A percentile compares a stretch with the other conserved stretches of the same genome.
phyloP scores from a whole-genome alignment of 2,329 filamentous ascomycete genomes.

The Monascus ruber region DNA sequence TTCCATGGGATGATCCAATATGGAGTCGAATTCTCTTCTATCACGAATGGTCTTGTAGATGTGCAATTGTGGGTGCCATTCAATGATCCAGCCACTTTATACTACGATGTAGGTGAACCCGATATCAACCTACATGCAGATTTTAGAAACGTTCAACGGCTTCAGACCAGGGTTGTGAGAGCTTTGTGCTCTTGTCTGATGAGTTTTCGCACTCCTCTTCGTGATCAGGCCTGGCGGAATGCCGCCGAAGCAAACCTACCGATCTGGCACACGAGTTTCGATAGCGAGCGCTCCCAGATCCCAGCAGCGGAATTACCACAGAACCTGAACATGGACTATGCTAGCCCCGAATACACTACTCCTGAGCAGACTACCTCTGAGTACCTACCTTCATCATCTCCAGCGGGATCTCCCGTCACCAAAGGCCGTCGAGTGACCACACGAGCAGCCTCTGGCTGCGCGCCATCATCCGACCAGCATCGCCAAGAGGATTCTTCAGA shows the following conservation, averaged over 20 bases:
- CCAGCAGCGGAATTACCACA: slow-evolving; percentile 6
- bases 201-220: slow-evolving; percentile 4
- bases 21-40: slow-evolving; percentile 14
- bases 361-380: slow-evolving; percentile 7
- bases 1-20: slow-evolving; percentile 17
- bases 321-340: slow-evolving; percentile 1
- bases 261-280: slow-evolving; percentile 8
- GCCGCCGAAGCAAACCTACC: slow-evolving; percentile 4
- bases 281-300: slow-evolving; percentile 6
- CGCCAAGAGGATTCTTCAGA: slow-evolving; percentile 6
- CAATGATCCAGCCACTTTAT: slow-evolving; percentile 11
- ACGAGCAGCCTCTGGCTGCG: slow-evolving; percentile 5
- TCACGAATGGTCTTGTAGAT: slow-evolving; percentile 10
- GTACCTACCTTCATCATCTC: slow-evolving; percentile 5
- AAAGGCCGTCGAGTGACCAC: slow-evolving; percentile 3
- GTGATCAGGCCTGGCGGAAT: slow-evolving; percentile 10
- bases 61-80: slow-evolving; percentile 10
- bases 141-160: too few relatives aligned
- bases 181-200: slow-evolving; percentile 10
- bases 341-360: neutral
- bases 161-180: slow-evolving; percentile 4
- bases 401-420: slow-evolving; percentile 1
- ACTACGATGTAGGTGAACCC: too few relatives aligned
- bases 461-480: slow-evolving; percentile 5
- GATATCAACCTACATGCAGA: too few relatives aligned